Evolutionary conservation across 768 basidiomycete genomes (phyloP).

Genomic region (Suillus weaverae): DNA sequence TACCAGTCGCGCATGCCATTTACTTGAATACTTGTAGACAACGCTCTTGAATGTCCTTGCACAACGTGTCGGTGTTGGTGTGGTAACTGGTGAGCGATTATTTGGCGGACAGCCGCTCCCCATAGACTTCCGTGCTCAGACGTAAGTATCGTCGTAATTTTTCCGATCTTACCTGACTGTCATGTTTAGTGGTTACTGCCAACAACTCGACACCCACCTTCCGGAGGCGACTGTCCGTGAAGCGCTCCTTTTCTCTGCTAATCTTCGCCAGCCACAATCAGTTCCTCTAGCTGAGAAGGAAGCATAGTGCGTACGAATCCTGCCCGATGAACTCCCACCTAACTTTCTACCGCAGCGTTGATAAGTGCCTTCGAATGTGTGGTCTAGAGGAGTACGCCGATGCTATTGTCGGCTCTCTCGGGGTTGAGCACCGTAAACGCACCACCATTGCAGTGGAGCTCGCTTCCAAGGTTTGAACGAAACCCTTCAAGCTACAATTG

Average conservation of each 20-base stretch:
- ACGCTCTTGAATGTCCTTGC: conserved; percentile 52
- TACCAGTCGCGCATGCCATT: background rate
- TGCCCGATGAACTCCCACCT: background rate
- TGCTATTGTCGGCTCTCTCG: conserved; percentile 65
- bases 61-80: conserved; percentile 36
- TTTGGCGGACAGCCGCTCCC: conserved; percentile 46
- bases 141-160: conserved; percentile 27
- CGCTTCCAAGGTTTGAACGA: conserved; percentile 58
- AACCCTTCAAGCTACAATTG: background rate
- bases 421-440: conserved; percentile 74
- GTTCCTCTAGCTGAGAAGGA: conserved; percentile 73
- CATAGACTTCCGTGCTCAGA: conserved; percentile 55
- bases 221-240: conserved; percentile 77
- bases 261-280: conserved; percentile 68
- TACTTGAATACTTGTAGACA: conserved; percentile 39
- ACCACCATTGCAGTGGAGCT: conserved; percentile 87
- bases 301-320: conserved; percentile 58
- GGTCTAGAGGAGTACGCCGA: conserved; percentile 66
- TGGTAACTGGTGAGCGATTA: conserved; percentile 42
- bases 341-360: conserved; percentile 40
- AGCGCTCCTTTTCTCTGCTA: conserved; percentile 77
- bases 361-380: conserved; percentile 58
- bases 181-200: conserved; percentile 70
- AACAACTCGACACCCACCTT: conserved; percentile 83
- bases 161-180: background rate